These are phyloP conservation scores for Lichtheimia corymbifera DNA, from an alignment of 371 early-diverging fungal genomes.

Conservation along the genomic window DNA sequence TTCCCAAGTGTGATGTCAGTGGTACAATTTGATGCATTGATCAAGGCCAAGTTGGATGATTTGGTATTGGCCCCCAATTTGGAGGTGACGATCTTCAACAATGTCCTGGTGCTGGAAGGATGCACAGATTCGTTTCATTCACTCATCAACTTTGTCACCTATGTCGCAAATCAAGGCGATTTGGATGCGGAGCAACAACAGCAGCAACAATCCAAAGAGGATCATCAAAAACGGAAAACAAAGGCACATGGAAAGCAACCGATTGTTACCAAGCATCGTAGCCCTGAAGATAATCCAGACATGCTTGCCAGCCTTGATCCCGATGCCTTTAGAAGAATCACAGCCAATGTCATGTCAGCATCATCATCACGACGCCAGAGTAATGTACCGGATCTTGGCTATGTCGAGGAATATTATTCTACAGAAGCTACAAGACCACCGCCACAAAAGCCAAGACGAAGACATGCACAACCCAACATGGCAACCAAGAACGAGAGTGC, in stretches of 20 bases:
- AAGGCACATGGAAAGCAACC: neutral
- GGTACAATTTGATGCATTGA: slow-evolving; percentile 40
- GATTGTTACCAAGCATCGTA: neutral
- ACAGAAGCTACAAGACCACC: neutral
- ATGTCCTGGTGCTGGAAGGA: slow-evolving; percentile 64
- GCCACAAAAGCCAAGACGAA: slow-evolving; percentile 37
- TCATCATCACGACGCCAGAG: neutral
- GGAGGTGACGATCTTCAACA: slow-evolving; percentile 56
- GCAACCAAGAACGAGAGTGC: slow-evolving; percentile 28
- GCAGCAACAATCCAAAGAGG: neutral
- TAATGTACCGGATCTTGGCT: slow-evolving; percentile 28
- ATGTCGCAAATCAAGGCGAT: slow-evolving; percentile 36
- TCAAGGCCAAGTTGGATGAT: slow-evolving; percentile 41
- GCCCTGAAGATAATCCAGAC: slow-evolving; percentile 7
- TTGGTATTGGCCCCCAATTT: slow-evolving; percentile 19
- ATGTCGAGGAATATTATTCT: slow-evolving; percentile 58
- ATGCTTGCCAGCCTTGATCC: slow-evolving; percentile 62
- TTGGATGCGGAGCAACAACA: neutral
- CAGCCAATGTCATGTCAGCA: neutral
- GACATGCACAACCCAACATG: slow-evolving; percentile 13
- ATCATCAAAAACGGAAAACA: slow-evolving; percentile 4
- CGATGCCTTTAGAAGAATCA: slow-evolving; percentile 47
- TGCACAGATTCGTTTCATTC: slow-evolving; percentile 80
- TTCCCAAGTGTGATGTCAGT: slow-evolving; percentile 34
- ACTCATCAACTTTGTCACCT: slow-evolving; percentile 54